Evolutionary conservation across 768 basidiomycete species (phyloP), one percentile per base, ranked within the genome.

Genomic region (Pleurotus salmoneostramineus): DNA sequence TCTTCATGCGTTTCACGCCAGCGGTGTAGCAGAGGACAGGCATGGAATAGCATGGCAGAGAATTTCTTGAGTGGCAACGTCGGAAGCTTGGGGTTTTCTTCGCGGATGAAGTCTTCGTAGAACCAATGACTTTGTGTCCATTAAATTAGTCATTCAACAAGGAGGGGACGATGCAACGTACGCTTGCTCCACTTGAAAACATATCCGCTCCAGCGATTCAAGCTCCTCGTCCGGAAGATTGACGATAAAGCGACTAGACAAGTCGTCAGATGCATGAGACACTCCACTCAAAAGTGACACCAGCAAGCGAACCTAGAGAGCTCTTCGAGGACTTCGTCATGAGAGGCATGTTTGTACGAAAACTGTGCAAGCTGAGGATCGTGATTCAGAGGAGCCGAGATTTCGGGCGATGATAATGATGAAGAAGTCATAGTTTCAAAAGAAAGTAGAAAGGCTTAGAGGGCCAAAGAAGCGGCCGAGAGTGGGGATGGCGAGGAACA

Each of bases 141-240:
- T 62, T 62, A 48, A 60, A 58, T 57, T 50, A 59, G 50, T 59
- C 37, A 32, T 57, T 54, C 62, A 57, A 47, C 60, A 45, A 58
- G 58, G 35, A 50, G 27, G 61, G 56, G 46, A 50, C 36, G 59
- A 48, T 61, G 34, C 42, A 36, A 80, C 94, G 66, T 69, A 98
- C 93, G 96, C 97, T 81, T 98, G 95, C 72, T 99, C 97, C 60
- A 98, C 93, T 74, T 98, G 96, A 75, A 98, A 99, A 75, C 93
- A 98, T 65, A 98, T 86, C 59, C 97, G 85, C 68, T 97, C 95
- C 56, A 96, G 79, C 12, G 91, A 93, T 50, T 84, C 83, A 57
- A 96, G 83, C 74, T 99, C 97, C 68, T 91, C 89, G 62, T 91
- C 88, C 17, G 97, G 96, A 60, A 99, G 84, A 72, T 98, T 98